Evolutionary conservation across 2,329 filamentous ascomycete species (phyloP), one percentile per base, ranked within the genome.

Genomic region (Arthrobotrys musiformis): DNA sequence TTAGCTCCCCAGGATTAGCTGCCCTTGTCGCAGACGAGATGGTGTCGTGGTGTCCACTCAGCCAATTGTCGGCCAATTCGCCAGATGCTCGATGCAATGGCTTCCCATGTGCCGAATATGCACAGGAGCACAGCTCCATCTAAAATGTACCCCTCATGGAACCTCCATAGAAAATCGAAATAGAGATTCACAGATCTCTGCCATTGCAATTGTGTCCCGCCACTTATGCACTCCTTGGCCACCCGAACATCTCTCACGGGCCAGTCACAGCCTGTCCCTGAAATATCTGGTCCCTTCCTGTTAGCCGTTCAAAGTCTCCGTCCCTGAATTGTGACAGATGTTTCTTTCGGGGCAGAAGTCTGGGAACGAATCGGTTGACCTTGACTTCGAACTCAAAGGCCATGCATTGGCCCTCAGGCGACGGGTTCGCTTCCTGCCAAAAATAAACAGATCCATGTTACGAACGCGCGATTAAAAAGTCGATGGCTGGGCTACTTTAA

Each of bases 31-130:
- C 70, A 76, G 40, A 28, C 33, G 63, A 69, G 63, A 69, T 63
- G 72, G 72, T 76, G 72, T 76, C 72, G 72, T 76, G 72, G 72
- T 76, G 64, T 52, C 72, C 72, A 76, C 44, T 58, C 24, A 76
- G 72, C 72, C 72, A 76, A 76, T 76, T 76, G 72, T 70, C 64
- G 24, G 72, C 48, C 64, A 68, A 76, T 70, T 76, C 72, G 50
- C 72, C 54, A 58, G 64, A 68, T 50, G 50, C 54, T 52, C 64
- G 62, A 56, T 62, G 50, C 68, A 61, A 33, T 64, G 62, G 56
- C 35, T 63, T 64, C 33, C 50, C 69, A 73, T 70, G 64, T 76
- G 72, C 70, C 63, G 63, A 67, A 58, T 24, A 64, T 64, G 50
- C 26, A 37, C 44, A 60, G 44, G 46, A 58, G 64, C 54, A 58